Base-by-base conservation (phyloP, 345 rosid species). In the Citrus mangshanensis region DNA sequence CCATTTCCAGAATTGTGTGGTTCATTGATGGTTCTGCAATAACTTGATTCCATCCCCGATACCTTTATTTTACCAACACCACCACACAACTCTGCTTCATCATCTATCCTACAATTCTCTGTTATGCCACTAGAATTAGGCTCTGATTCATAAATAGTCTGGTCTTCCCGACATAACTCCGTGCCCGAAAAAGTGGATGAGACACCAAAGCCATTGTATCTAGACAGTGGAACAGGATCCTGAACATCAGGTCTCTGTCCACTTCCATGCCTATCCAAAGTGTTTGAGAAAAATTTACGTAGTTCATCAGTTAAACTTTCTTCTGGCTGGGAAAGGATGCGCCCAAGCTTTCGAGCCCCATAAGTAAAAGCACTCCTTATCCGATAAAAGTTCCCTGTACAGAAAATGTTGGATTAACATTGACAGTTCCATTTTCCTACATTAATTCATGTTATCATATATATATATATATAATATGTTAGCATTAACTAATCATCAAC, bases 281-380 rank as follows among this genome's bases (percentile, higher is more conserved):
- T 89, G 85, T 91, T 93, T 2, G 91, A 83, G 81, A 95, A 93
- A 79, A 93, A 92, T 77, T 89, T 93, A 59, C 75, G 71, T 71
- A 95, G 94, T 82, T 90, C 93, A 73, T 80, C 70, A 42, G 83
- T 81, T 76, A 91, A 73, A 81, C 81, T 81, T 83, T 87, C 91
- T 74, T 84, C 90, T 70, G 89, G 85, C 78, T 84, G 87, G 73
- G 85, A 88, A 72, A 93, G 82, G 70, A 95, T 87, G 58, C 32
- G 80, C 35, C 91, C 93, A 78, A 95, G 98, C 81, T 93, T 95
- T 58, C 91, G 93, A 68, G 93, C 96, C 68, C 99, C 98, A 86
- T 90, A 91, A 68, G 86, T 90, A 84, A 95, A 95, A 65, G 99
- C 99, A 84, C 93, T 90, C 85, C 92, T 86, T 80, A 95, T 93